Evolutionary conservation across 768 basidiomycete species (phyloP), one percentile per base, ranked within the genome.

Genomic region (Pisolithus tinctorius): DNA sequence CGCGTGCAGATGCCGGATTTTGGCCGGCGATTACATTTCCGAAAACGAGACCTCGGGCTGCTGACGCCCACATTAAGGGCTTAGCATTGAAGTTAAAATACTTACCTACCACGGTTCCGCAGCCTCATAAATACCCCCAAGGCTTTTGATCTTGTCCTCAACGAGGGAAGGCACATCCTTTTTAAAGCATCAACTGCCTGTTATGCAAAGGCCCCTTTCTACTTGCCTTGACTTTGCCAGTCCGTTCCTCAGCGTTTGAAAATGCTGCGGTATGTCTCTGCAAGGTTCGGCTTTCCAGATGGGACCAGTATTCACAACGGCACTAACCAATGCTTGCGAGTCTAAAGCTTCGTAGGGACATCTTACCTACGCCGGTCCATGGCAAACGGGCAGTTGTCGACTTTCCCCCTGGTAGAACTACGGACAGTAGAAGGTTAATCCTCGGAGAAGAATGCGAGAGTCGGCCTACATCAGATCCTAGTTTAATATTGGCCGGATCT

Each of bases 361-460:
- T 27, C 25, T 13, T 34, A 34, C 34, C 34, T 57, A 84, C 76
- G 79, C 85, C 47, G 88, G 80, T 16, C 88, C 89, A 68, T 91
- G 89, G 72, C 89, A 91, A 25, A 92, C 87, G 3, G 86, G 86
- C 86, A 4, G 81, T 59, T 6, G 81, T 77, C 54, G 84, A 67
- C 69, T 88, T 90, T 42, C 80, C 82, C 9, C 64, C 48, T 76
- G 75, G 70, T 78, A 89, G 68, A 89, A 84, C 83, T 87, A 36
- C 46, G 45, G 4, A 27, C 9, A 36, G 13, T 23, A 44, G 48
- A 17, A 49, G 29, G 47, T 47, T 26, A 14, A 29, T 17, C 13
- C 13, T 14, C 25, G 26, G 25, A 20, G 25, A 6, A 51, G 44
- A 34, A 14, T 34, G 34, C 11, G 34, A 34, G 34, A 34, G 13